A percentile compares a stretch with the other conserved stretches of the same genome.
These are phyloP conservation scores for Begonia peltatifolia DNA, from an alignment of 306 rosid species.

Conservation along the genomic window DNA sequence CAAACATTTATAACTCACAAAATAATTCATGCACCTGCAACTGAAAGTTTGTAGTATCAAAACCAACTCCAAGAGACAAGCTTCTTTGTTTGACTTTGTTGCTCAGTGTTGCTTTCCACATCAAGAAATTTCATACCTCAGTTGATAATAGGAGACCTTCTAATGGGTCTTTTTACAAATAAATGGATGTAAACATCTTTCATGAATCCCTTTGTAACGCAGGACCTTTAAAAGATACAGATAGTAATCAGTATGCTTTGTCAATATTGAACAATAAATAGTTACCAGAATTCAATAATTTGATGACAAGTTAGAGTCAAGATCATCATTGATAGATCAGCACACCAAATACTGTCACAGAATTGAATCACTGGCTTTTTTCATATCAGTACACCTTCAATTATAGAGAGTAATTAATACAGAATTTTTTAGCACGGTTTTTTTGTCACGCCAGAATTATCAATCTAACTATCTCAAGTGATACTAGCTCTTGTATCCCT, in stretches of 20 bases:
- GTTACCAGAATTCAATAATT: too few relatives aligned
- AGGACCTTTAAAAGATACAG: conserved; percentile 45
- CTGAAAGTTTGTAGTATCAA: conserved; percentile 84
- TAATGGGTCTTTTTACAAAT: conserved; percentile 74
- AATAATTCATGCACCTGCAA: conserved; percentile 55
- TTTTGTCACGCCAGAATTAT: too few relatives aligned
- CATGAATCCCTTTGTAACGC: conserved; percentile 91
- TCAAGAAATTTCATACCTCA: conserved; percentile 84
- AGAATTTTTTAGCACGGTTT: too few relatives aligned
- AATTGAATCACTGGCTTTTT: too few relatives aligned
- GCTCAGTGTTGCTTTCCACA: conserved; percentile 19
- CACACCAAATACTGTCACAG: too few relatives aligned
- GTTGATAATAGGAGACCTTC: conserved; percentile 91
- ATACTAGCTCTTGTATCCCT: too few relatives aligned
- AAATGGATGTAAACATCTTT: conserved; percentile 77
- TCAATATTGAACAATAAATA: background rate
- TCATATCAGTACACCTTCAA: too few relatives aligned
- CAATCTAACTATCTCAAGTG: too few relatives aligned
- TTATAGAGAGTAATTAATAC: too few relatives aligned
- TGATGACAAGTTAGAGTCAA: too few relatives aligned
- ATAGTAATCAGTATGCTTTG: conserved; percentile 9
- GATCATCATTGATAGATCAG: too few relatives aligned
- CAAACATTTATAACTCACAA: conserved; percentile 10
- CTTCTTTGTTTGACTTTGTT: conserved; percentile 20
- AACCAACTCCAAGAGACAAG: conserved; percentile 86